Evolutionary conservation across 2,329 filamentous ascomycete species (phyloP), one percentile per base, ranked within the genome.

Genomic region (Monilinia vaccinii-corymbosi): DNA sequence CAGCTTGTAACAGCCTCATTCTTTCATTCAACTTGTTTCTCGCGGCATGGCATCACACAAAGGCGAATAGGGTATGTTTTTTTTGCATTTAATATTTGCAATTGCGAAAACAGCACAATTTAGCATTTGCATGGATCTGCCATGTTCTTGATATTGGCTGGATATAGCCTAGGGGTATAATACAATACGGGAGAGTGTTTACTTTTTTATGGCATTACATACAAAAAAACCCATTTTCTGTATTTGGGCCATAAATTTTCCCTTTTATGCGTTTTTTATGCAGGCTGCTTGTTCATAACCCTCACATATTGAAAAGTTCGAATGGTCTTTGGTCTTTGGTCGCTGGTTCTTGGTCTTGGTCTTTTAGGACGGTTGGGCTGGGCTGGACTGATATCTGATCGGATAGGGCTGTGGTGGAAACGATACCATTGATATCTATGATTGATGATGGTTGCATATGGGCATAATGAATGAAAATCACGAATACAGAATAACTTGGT

Each of bases 1-100:
- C 28, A 36, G 23, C 57, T 59, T 59, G 48, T 59, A 59, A 59
- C 18, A 59, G 46, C 57, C 57, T 59, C 40, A 55, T 44, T 16
- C 51, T 47, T 59, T 55, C 48, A 53, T 59, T 59, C 57, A 55
- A 55, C 48, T 59, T 59, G 31, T 38, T 55, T 53, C 57, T 59
- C 44, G 57, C 57, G 57, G 57, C 57, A 59, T 59, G 48, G 57
- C 57, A 59, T 59, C 40, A 53, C 49, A 59, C 48, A 55, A 59
- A 59, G 57, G 57, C 57, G 57, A 59, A 59, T 53, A 53, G 57
- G 57, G 57, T 59, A 53, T 46, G 57, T 55, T 59, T 53, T 52
- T 59, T 52, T 59, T 59, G 57, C 57, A 59, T 59, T 45, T 18
- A 55, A 44, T 23, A 44, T 45, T 44, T 55, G 51, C 51, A 55